Base-by-base conservation (phyloP, 2,329 filamentous ascomycete species). In the Cercospora sesami region DNA sequence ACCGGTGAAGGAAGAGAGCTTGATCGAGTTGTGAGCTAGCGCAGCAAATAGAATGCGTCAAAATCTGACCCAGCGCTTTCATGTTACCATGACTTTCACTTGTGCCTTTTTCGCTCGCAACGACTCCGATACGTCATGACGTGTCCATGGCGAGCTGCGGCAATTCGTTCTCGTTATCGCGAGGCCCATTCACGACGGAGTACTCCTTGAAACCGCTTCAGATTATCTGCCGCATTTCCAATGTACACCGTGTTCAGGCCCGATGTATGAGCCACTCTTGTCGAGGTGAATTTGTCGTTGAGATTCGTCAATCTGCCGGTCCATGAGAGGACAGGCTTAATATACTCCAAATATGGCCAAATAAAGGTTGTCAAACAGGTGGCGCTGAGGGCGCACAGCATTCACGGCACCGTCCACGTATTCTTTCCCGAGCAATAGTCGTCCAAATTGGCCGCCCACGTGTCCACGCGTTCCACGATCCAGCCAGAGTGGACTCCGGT, bases 1-100 rank as follows among this genome's bases (percentile, higher is more conserved):
- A 26, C 73, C 72, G 53, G 71, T 72, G n/a, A 76, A 76, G 57
- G 78, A 79, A 66, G 77, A 79, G 71, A 77, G 75, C 65, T 65
- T 79, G 71, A 79, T 79, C 63, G 78, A 64, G 21, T 21, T 63
- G 62, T 64, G 36, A 28, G 23, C 53, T 21, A 28, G 53, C 33
- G 28, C 28, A 10, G 53, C 63, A 42, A 64, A 64, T 48, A 31
- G 30, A 64, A 64, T 31, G 9, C 60, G 30, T 26, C 16, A 12
- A 45, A 9, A 31, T 26, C 33, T 72, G 18, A 58, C 8, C 12
- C 23, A 26, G 26, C 53, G 26, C 53, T 58, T 23, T 58, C 53
- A n/a, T 10, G 16, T 14, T 31, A n/a, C 30, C 53, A 23, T 51
- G 45, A 21, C 45, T 6, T 51, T 51, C 16, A 10, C 21, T 51